Evolutionary conservation across 768 basidiomycete genomes (phyloP), one percentile per base, ranked within the genome.

Genomic region (Lactifluus volemus): DNA sequence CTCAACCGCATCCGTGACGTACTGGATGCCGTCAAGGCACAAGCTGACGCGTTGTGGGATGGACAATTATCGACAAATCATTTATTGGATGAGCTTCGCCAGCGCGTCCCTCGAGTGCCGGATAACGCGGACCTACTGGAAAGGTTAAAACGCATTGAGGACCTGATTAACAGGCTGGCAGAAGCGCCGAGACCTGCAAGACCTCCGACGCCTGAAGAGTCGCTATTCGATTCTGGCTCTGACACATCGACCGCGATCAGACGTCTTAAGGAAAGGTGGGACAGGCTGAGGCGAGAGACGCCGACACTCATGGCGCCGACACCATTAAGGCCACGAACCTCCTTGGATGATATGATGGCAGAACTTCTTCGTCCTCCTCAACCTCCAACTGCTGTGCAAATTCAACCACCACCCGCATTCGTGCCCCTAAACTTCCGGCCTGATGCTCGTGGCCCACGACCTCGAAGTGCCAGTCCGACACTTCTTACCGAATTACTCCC

Each of bases 31-130:
- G 76, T 94, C 48, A 77, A 83, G 48, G 79, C 82, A 7, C 82
- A 85, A 65, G 76, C 85, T 7, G 74, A 76, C 10, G 81, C 78
- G 9, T 70, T 96, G 21, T 76, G 81, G 71, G 78, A 87, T 51
- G 82, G 79, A 5, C 90, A 95, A 70, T 67, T 71, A 0, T 74
- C 79, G 0, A 80, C 86, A 7, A 83, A 84, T 54, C 77, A 80
- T 34, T 73, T 83, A 61, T 71, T 94, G 39, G 82, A 87, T 58
- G 81, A 84, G 29, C 73, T 93, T 55, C 79, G 81, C 19, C 76
- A 78, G 14, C 68, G 76, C 15, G 25, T 29, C n/a, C 63, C 34
- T 77, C 79, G 19, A 72, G 76, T 49, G 64, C 69, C n/a, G 68
- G 70, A 21, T 68, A 67, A 30, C 76, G 80, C 68, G 72, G 76